Conservation (phyloP, 2,329 filamentous ascomycete species). For the Cladosporium oxysporum region DNA sequence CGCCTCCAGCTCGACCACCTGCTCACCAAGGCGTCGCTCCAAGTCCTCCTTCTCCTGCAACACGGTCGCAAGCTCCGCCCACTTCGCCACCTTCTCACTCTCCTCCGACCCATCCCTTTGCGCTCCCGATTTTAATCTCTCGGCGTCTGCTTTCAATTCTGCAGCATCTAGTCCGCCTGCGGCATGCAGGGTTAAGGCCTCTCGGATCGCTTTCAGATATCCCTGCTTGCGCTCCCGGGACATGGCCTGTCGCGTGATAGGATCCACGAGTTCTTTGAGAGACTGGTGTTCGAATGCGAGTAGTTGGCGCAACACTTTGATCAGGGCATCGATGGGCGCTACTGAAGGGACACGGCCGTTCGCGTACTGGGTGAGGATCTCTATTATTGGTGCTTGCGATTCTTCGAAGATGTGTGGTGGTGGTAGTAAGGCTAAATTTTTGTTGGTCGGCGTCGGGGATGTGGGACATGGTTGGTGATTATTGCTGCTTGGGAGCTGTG, state of each 20-base stretch:
- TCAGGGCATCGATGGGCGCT: background rate
- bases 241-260: background rate
- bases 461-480: background rate
- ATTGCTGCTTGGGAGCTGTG: background rate
- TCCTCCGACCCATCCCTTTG: background rate
- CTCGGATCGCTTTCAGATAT: background rate
- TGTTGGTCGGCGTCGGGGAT: background rate
- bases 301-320: background rate
- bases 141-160: background rate
- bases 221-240: background rate
- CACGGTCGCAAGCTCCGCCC: background rate
- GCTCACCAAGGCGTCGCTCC: background rate
- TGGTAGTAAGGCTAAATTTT: background rate
- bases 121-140: background rate
- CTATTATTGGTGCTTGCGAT: background rate
- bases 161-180: background rate
- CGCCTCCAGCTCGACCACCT: background rate
- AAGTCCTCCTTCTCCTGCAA: background rate
- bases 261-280: background rate
- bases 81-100: background rate
- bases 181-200: background rate
- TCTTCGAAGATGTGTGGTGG: background rate
- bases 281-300: background rate
- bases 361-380: background rate
- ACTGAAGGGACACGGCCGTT: background rate